These are phyloP conservation scores for Tetradesmus obliquus DNA, from an alignment of 139 green algal genomes.

Conservation along the genomic window DNA sequence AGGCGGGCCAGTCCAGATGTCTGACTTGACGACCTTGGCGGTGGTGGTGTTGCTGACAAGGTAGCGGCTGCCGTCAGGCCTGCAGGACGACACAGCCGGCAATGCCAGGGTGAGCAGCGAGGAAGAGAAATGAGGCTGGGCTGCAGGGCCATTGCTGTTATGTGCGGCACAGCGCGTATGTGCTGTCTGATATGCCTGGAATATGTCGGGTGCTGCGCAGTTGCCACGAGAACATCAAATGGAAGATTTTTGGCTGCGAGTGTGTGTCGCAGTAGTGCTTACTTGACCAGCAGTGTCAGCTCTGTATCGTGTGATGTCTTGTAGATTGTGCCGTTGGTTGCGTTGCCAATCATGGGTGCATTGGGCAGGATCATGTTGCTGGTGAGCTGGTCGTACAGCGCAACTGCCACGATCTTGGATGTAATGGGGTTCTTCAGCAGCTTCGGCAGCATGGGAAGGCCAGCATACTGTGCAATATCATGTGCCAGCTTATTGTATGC, in stretches of 20 bases:
- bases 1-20: slow-evolving; percentile 3
- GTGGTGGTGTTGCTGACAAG: slow-evolving; percentile 33
- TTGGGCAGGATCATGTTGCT: slow-evolving; percentile 28
- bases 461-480: not conserved
- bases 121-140: too few relatives aligned
- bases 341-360: not conserved
- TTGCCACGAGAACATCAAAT: too few relatives aligned
- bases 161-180: too few relatives aligned
- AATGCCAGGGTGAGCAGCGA: not conserved
- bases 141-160: too few relatives aligned
- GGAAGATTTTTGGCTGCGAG: too few relatives aligned
- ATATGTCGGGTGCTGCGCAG: too few relatives aligned
- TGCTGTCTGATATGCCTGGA: too few relatives aligned
- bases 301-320: not conserved
- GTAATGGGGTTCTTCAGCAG: not conserved
- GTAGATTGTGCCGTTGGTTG: slow-evolving; percentile 11
- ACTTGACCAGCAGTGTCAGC: slow-evolving; percentile 21
- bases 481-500: not conserved
- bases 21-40: slow-evolving; percentile 2
- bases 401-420: not conserved
- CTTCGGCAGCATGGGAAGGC: not conserved
- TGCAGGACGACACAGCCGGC: not conserved
- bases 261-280: not conserved
- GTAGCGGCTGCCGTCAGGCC: slow-evolving; percentile 2
- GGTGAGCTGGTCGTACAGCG: not conserved